phyloP scores from a whole-genome alignment of 805 yeast genomes.

The Jamesozyma rosinii region DNA sequence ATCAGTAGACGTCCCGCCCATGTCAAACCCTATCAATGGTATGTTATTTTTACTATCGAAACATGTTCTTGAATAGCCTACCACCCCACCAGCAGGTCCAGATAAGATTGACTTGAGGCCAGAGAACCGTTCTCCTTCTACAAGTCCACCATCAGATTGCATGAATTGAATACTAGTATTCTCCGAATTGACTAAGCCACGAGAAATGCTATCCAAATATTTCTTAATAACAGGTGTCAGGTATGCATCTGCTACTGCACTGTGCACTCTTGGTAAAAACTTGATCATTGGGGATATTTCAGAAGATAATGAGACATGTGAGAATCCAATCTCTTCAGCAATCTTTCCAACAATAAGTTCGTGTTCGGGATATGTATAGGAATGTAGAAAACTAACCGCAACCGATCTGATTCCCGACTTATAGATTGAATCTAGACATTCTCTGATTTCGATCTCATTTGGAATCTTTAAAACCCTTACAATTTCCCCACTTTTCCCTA shows the following conservation, averaged over 20 bases:
- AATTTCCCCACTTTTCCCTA: constrained; percentile 62
- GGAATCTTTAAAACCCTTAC: constrained; percentile 50
- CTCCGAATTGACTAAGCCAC: constrained; percentile 48
- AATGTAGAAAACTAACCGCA: constrained; percentile 64
- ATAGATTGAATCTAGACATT: constrained; percentile 38
- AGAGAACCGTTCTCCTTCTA: constrained; percentile 72
- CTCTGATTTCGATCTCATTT: constrained; percentile 35
- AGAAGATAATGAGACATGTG: constrained; percentile 58
- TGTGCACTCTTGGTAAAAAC: constrained; percentile 63
- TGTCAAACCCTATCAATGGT: constrained; percentile 74
- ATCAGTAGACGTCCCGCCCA: constrained; percentile 90
- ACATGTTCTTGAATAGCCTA: constrained; percentile 82
- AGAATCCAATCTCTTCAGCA: constrained; percentile 59
- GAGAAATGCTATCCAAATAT: constrained; percentile 51
- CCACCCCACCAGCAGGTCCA: constrained; percentile 98
- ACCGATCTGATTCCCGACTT: constrained; percentile 55
- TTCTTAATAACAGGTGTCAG: constrained; percentile 68
- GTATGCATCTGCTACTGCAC: constrained; percentile 75
- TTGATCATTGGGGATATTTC: constrained; percentile 73
- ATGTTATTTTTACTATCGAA: constrained; percentile 43
- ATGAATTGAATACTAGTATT: constrained; percentile 61
- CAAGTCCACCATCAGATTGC: constrained; percentile 96
- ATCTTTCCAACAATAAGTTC: constrained; percentile 50
- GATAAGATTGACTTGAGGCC: constrained; percentile 84
- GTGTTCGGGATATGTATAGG: constrained; percentile 65